Conservation (phyloP, 2,329 filamentous ascomycete species). For the Rutstroemia sp. region DNA sequence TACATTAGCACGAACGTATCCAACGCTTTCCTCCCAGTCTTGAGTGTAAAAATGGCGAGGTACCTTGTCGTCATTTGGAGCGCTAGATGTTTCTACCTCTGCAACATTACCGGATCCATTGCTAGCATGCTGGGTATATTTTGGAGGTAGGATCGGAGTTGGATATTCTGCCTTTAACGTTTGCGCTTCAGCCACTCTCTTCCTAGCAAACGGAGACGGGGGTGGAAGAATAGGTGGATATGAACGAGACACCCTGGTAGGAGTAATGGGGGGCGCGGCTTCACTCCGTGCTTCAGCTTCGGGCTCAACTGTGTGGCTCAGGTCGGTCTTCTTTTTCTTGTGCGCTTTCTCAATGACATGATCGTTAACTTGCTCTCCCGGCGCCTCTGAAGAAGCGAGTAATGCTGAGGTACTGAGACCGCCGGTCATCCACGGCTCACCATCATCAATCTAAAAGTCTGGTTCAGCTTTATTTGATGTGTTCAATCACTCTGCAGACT, state of each 20-base stretch:
- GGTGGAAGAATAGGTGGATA: slow-evolving; percentile 1
- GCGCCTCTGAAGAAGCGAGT: no score
- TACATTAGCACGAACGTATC: slow-evolving; percentile 12
- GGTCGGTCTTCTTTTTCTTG: no score
- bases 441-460: no score
- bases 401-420: no score
- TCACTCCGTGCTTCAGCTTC: neutral
- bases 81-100: no score
- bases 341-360: no score
- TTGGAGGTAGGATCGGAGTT: neutral
- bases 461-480: no score
- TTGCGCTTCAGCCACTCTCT: neutral
- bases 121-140: no score
- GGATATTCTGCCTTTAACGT: neutral
- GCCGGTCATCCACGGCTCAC: no score
- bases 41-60: neutral
- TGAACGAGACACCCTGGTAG: neutral
- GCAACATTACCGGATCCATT: neutral
- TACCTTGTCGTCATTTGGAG: neutral
- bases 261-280: neutral
- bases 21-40: slow-evolving; percentile 17
- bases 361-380: no score
- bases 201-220: neutral
- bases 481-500: neutral
- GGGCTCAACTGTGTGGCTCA: neutral